These are phyloP conservation scores for Penicillium occitanis DNA, from an alignment of 2,329 filamentous ascomycete genomes.

Conservation along the genomic window DNA sequence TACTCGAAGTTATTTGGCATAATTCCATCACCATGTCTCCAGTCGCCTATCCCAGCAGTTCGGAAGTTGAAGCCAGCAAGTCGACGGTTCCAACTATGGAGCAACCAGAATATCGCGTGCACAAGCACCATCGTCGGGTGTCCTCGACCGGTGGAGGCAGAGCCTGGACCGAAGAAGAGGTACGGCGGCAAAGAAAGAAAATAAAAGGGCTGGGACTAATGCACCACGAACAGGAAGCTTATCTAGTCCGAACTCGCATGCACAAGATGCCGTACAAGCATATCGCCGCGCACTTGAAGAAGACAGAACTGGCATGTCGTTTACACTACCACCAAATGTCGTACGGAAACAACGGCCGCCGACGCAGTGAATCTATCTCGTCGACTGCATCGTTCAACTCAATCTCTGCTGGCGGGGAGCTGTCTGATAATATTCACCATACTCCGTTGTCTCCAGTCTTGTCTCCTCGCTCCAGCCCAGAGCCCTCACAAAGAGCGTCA, in stretches of 20 bases:
- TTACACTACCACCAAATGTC: slow-evolving; percentile 85
- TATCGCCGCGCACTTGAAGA: slow-evolving; percentile 79
- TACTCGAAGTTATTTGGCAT: not conserved
- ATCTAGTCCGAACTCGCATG: slow-evolving; percentile 77
- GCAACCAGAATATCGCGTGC: slow-evolving; percentile 50
- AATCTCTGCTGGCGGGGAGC: slow-evolving; percentile 34
- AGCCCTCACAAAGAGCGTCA: slow-evolving; percentile 16
- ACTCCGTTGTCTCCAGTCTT: slow-evolving; percentile 52
- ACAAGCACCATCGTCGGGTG: slow-evolving; percentile 63
- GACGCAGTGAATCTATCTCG: slow-evolving; percentile 70
- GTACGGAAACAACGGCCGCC: slow-evolving; percentile 76
- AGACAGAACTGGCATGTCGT: slow-evolving; percentile 83
- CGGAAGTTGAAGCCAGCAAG: not conserved
- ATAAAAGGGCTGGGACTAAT: not conserved
- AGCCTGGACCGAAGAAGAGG: slow-evolving; percentile 85
- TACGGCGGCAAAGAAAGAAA: slow-evolving; percentile 37
- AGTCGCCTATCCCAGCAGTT: slow-evolving; percentile 11
- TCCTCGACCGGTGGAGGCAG: slow-evolving; percentile 72
- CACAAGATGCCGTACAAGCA: slow-evolving; percentile 92
- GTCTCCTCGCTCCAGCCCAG: slow-evolving; percentile 32
- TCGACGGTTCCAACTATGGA: slow-evolving; percentile 5
- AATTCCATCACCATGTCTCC: slow-evolving; percentile 21
- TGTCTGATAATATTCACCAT: slow-evolving; percentile 32
- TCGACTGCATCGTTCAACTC: slow-evolving; percentile 53
- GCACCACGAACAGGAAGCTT: slow-evolving; percentile 63